Evolutionary conservation across 148 eudicot genomes (phyloP).

Genomic region (Agrostemma githago): DNA sequence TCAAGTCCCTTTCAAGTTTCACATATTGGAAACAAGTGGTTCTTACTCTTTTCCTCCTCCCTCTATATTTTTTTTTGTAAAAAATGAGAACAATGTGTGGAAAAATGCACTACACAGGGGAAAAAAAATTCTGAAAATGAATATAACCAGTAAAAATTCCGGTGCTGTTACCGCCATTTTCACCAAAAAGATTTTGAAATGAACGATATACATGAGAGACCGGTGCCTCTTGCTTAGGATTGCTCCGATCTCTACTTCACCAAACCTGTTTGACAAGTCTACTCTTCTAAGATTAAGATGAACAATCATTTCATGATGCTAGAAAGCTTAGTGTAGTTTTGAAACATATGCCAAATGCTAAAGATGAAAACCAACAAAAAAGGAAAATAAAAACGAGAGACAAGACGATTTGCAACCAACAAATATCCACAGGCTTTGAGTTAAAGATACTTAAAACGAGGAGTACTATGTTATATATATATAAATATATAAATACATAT

Average conservation of each 20-base stretch:
- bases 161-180: too few relatives aligned
- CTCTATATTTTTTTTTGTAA: too few relatives aligned
- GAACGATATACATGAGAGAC: background rate
- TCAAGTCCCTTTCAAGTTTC: background rate
- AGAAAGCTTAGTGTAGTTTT: too few relatives aligned
- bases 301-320: background rate
- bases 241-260: too few relatives aligned
- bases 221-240: background rate
- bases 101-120: too few relatives aligned
- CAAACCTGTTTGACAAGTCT: background rate
- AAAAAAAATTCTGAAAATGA: too few relatives aligned
- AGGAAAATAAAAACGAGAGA: background rate
- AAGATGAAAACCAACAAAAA: background rate
- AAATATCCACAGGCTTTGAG: constrained; percentile 10
- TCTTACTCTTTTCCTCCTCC: too few relatives aligned
- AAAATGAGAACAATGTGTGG: too few relatives aligned
- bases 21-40: background rate
- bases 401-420: constrained; percentile 1
- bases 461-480: background rate
- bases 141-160: background rate
- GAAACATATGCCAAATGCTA: too few relatives aligned
- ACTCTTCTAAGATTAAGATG: background rate
- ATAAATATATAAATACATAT: constrained; percentile 19
- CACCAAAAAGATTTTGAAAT: too few relatives aligned
- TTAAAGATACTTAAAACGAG: constrained; percentile 10